Evolutionary conservation across 352 stramenopile genomes (phyloP), one percentile per base, ranked within the genome.

Genomic region (Pythium sp.): DNA sequence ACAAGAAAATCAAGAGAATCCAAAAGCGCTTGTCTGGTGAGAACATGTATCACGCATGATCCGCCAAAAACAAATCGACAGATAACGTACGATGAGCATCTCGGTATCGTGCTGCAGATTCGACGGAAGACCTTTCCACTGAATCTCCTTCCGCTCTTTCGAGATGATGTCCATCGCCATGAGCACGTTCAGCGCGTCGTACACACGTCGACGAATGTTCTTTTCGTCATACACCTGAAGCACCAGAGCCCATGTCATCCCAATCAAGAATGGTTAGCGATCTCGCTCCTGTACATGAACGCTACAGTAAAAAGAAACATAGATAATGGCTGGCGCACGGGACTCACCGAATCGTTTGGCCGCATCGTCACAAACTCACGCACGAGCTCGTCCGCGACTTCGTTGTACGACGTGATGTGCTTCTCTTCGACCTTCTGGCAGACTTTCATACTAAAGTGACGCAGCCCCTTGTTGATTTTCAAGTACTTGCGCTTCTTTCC

Each of bases 81-180:
- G 8, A 9, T 22, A 57, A 54, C 81, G 47, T 57, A 95, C 87
- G 68, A 92, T 72, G 41, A 98, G 77, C 72, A 91, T 83, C 56
- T 98, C 86, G 7, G 96, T 81, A 63, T 98, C 89, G 53, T 97
- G 83, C 61, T 95, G 80, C 30, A 91, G 67, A 75, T 90, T 94
- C 43, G 82, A 88, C 20, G 84, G 86, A 41, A 95, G 76, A 6
- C 84, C 90, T 72, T 86, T 94, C 87, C 85, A 97, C 46, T 80
- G 79, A 69, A 94, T 98, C 63, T 97, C 87, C 69, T 98, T 98
- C 26, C 97, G 96, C 65, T 99, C 95, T 76, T 99, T 99, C 32
- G 86, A 94, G 62, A 99, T 99, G 61, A 99, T 99, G 57, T 99
- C 96, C 93, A 99, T 98, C 14, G 97, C 97, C 93, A 98, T 98